These are phyloP conservation scores for Arthrinium phaeospermum DNA, from an alignment of 2,329 filamentous ascomycete species.

Conservation along the genomic window DNA sequence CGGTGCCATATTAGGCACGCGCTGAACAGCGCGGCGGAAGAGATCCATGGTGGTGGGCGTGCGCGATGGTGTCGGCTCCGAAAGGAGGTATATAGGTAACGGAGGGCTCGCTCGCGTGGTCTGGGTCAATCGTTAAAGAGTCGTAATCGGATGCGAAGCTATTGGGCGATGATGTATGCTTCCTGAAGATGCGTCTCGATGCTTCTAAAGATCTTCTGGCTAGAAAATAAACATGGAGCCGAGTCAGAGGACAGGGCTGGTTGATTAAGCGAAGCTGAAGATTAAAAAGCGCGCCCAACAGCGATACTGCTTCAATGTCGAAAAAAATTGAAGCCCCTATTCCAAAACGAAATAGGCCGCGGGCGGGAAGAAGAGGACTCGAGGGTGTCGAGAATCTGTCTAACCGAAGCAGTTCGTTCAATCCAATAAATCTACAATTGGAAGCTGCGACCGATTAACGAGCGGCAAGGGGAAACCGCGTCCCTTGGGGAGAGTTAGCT, in stretches of 20 bases:
- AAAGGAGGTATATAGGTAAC: neutral
- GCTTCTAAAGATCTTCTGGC: conserved; percentile 18
- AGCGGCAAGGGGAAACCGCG: conserved; percentile 34
- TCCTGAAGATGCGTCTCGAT: neutral
- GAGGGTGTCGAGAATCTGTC: conserved; percentile 27
- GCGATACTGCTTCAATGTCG: neutral
- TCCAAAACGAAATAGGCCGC: conserved; percentile 24
- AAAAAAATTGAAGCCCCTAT: conserved; percentile 25
- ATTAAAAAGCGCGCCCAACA: conserved; percentile 6
- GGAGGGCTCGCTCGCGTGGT: neutral
- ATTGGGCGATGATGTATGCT: neutral
- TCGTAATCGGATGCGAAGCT: conserved; percentile 13
- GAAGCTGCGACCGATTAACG: conserved; percentile 32
- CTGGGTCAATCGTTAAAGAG: neutral
- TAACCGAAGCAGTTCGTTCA: conserved; percentile 22
- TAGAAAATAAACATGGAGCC: conserved; percentile 17
- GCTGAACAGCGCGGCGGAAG: conserved; percentile 60
- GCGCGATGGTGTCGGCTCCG: neutral
- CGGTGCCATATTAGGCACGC: conserved; percentile 49
- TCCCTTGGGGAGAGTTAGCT: conserved; percentile 16
- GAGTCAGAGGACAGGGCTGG: neutral
- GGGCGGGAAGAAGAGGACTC: neutral
- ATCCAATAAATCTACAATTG: conserved; percentile 20
- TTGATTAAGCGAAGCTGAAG: conserved; percentile 1
- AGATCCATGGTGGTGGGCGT: conserved; percentile 56